Evolutionary conservation across 768 basidiomycete genomes (phyloP).

Genomic region (Termitomyces sp.): DNA sequence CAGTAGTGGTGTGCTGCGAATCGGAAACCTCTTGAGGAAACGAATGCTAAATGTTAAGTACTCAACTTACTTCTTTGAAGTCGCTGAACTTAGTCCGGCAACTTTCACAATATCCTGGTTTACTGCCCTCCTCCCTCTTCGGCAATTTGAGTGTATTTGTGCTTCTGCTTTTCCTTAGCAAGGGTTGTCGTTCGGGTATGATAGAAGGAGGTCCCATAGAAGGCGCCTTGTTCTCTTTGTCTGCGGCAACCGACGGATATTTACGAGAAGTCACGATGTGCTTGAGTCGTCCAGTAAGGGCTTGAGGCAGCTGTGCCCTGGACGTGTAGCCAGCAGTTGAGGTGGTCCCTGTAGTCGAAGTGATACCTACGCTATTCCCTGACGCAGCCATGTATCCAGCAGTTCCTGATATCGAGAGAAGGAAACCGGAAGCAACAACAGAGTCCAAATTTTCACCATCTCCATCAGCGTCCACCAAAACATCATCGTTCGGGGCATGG

Average conservation of each 20-base stretch:
- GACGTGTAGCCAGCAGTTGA: conserved; percentile 49
- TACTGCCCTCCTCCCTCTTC: conserved; percentile 79
- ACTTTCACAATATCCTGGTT: conserved; percentile 97
- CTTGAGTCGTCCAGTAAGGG: conserved; percentile 50
- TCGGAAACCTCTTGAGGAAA: neutral
- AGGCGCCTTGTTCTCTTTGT: conserved; percentile 25
- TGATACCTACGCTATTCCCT: conserved; percentile 90
- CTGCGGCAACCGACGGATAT: conserved; percentile 24
- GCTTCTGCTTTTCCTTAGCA: conserved; percentile 72
- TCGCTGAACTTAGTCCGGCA: conserved; percentile 88
- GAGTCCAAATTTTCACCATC: conserved; percentile 47
- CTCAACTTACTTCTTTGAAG: conserved; percentile 64
- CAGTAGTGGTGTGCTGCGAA: conserved; percentile 60
- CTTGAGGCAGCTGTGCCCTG: conserved; percentile 46
- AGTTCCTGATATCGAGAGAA: conserved; percentile 53
- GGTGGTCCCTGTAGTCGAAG: conserved; percentile 86
- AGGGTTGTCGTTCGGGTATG: conserved; percentile 47
- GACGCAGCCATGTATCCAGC: conserved; percentile 82
- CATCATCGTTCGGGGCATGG: conserved; percentile 17
- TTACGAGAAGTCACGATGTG: conserved; percentile 67
- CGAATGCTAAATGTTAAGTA: neutral
- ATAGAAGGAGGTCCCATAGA: conserved; percentile 64
- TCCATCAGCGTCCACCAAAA: conserved; percentile 33
- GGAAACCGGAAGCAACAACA: conserved; percentile 65
- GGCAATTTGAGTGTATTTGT: conserved; percentile 73